Base-by-base conservation (phyloP, 768 basidiomycete genomes). In the Leccinum truebloodii region DNA sequence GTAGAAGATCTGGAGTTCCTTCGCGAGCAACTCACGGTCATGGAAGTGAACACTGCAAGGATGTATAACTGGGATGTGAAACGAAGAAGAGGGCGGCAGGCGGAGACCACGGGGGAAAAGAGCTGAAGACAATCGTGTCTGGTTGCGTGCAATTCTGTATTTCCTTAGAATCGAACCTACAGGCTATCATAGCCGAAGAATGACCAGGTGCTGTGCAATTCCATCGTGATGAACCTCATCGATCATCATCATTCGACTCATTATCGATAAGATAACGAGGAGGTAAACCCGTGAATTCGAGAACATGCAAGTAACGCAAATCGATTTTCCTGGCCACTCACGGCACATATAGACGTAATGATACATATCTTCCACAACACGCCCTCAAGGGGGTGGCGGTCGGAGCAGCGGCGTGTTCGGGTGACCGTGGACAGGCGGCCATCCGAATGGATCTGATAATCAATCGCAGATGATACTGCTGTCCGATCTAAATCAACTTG, bases 11-110 rank as follows among this genome's bases (percentile, higher is more conserved):
- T 97, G 22, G 94, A 95, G 70, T 99, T 92, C 72, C 75, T 98
- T 60, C 80, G 94, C 55, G 97, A 98, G 70, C 97, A 99, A 73
- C 81, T 95, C 55, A 98, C 97, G 5, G 85, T 97, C 10, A 97
- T 98, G 92, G 95, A 99, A 71, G 86, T 87, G 41, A 98, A 98
- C 71, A 95, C 92, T 13, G 96, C 96, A 6, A 81, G 96, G 39
- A 89, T 96, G 55, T 98, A 96, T 72, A 99, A 98, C 71, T 95
- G 91, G 90, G 94, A 96, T 71, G 94, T 96, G 30, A 93, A 92
- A 71, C 77, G 88, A 65, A 79, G 94, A 72, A 77, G 92, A 72
- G 88, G 88, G 52, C 74, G 75, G 65, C 75, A 76, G 65, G 69
- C 69, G 55, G 79, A 77, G 55, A 61, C 66, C 34, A 51, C 61